A percentile compares a stretch with the other conserved stretches of the same genome.
phyloP scores from a whole-genome alignment of 164 flowering plant genomes.

The Chloranthus sessilifolius region DNA sequence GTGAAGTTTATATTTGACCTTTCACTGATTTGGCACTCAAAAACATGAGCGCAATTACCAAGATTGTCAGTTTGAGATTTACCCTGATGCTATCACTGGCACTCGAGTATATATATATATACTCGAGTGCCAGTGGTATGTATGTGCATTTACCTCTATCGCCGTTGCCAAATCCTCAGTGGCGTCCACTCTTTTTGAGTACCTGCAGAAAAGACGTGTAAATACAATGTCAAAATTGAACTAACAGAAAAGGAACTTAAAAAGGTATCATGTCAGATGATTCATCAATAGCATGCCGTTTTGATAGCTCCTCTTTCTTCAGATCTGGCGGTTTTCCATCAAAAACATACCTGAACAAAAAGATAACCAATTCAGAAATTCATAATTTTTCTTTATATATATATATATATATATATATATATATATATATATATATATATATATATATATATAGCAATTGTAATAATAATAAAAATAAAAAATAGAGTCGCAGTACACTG shows the following conservation, averaged over 20 bases:
- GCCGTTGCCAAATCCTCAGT: constrained; percentile 73
- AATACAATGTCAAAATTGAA: not conserved
- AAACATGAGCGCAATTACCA: too few species aligned
- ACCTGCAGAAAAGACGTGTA: constrained; percentile 32
- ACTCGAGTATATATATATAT: too few species aligned
- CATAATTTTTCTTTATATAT: too few species aligned
- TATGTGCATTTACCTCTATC: constrained; percentile 58
- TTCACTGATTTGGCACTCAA: too few species aligned
- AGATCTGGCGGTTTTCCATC: constrained; percentile 93
- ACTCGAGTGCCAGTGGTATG: too few species aligned
- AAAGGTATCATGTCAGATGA: not conserved
- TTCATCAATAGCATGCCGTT: constrained; percentile 38
- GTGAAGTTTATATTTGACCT: too few species aligned
- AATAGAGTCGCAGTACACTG: constrained; percentile 49
- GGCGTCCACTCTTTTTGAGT: constrained; percentile 78
- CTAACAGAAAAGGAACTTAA: too few species aligned
- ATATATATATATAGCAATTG: not conserved
- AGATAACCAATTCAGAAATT: not conserved
- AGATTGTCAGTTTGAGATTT: too few species aligned
- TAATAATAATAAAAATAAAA: not conserved
- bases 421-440: too few species aligned
- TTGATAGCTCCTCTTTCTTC: constrained; percentile 87
- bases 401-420: too few species aligned
- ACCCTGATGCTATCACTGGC: too few species aligned
- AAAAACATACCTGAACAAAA: constrained; percentile 73